Percentiles rank a stretch among this genome's conserved stretches.
Conservation (phyloP, 805 yeast species). For the Saccharomycopsis lassenensis region DNA sequence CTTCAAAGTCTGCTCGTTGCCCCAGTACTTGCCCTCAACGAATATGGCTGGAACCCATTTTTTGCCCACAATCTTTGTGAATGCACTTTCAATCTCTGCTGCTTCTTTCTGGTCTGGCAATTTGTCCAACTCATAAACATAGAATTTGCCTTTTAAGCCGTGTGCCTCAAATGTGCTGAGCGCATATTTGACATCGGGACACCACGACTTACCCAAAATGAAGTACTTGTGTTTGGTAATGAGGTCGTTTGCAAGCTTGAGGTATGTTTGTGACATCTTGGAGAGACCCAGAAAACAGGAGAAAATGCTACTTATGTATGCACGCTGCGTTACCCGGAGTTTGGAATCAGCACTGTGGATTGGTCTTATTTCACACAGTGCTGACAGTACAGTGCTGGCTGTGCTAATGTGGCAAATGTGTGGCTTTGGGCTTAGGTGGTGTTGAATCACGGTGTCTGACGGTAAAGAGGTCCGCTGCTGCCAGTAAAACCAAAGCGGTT, state of each 20-base stretch:
- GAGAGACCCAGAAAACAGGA: too few relatives aligned
- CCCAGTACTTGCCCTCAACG: slow-evolving; percentile 46
- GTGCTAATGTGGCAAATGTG: too few relatives aligned
- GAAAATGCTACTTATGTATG: too few relatives aligned
- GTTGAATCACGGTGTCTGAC: too few relatives aligned
- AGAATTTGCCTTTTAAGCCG: slow-evolving; percentile 38
- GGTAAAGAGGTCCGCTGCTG: too few relatives aligned
- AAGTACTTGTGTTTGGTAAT: slow-evolving; percentile 37
- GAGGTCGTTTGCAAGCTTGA: slow-evolving; percentile 34
- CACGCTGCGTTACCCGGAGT: too few relatives aligned
- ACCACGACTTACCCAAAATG: slow-evolving; percentile 63
- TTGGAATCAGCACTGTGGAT: too few relatives aligned
- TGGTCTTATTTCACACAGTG: too few relatives aligned
- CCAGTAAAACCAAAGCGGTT: too few relatives aligned
- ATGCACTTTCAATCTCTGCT: slow-evolving; percentile 38
- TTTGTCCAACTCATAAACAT: slow-evolving; percentile 52
- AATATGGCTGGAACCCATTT: slow-evolving; percentile 65
- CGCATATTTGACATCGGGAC: slow-evolving; percentile 68
- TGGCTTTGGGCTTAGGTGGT: too few relatives aligned
- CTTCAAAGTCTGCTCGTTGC: slow-evolving; percentile 42
- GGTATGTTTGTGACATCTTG: too few relatives aligned
- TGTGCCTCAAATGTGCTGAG: slow-evolving; percentile 42
- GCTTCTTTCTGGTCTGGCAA: slow-evolving; percentile 39
- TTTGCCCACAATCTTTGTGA: slow-evolving; percentile 44
- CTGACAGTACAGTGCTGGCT: too few relatives aligned